phyloP scores from a whole-genome alignment of 192 early-diverging fungal species.

The Physocladia obscura region DNA sequence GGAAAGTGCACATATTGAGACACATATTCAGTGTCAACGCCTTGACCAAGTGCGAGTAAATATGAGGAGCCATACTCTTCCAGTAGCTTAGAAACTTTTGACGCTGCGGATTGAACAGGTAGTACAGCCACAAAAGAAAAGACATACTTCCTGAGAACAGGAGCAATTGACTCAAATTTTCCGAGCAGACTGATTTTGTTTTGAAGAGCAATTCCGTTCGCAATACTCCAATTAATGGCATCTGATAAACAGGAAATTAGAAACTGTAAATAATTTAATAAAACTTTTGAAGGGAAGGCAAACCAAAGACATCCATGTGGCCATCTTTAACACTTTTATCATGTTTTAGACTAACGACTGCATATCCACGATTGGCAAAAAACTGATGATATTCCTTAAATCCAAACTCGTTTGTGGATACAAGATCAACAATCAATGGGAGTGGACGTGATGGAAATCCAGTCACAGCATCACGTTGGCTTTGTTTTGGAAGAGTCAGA shows the following conservation, averaged over 20 bases:
- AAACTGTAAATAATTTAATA: not conserved
- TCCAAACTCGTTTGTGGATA: constrained; percentile 35
- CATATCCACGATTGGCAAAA: constrained; percentile 44
- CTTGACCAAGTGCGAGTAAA: constrained; percentile 28
- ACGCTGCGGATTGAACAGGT: constrained; percentile 33
- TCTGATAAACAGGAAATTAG: too few species aligned
- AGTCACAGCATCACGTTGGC: constrained; percentile 8
- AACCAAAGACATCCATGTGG: not conserved
- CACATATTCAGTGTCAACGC: too few species aligned
- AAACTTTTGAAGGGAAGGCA: not conserved
- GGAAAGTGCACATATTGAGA: constrained; percentile 42
- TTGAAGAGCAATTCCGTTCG: constrained; percentile 26
- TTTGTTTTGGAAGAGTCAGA: constrained; percentile 30
- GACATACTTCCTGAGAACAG: constrained; percentile 41
- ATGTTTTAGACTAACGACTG: constrained; percentile 38
- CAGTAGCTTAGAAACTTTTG: constrained; percentile 3
- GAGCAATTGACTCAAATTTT: not conserved
- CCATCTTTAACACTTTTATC: constrained; percentile 4
- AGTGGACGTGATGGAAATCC: not conserved
- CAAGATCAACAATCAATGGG: constrained; percentile 34
- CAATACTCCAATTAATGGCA: constrained; percentile 39
- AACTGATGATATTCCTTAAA: constrained; percentile 24
- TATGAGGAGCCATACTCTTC: constrained; percentile 33
- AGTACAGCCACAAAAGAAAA: constrained; percentile 39
- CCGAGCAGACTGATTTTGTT: constrained; percentile 43